A percentile compares a stretch with the other conserved stretches of the same genome.
Evolutionary conservation across 1,284 basidiomycete genomes (phyloP).

Genomic region (Trichosporon sp.): DNA sequence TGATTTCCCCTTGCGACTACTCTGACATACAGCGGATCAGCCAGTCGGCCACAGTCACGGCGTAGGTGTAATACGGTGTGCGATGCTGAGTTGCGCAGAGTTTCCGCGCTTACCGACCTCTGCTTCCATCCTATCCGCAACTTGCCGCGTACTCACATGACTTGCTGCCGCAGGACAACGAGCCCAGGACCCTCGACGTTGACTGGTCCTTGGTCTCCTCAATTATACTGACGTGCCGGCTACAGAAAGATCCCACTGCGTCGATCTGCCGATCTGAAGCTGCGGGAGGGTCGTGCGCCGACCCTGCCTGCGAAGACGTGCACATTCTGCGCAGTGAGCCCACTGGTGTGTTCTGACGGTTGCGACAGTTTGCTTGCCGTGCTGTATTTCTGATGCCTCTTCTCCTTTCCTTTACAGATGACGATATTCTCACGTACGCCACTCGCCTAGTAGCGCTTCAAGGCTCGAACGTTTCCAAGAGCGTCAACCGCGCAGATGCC

Average conservation of each 20-base stretch:
- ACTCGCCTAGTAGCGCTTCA: constrained; percentile 8
- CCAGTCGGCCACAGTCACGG: background rate
- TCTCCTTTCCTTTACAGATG: constrained; percentile 22
- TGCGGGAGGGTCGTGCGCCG: constrained; percentile 36
- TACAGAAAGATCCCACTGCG: constrained; percentile 23
- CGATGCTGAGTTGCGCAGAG: constrained; percentile 8
- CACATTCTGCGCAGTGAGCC: constrained; percentile 29
- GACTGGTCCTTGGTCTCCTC: constrained; percentile 28
- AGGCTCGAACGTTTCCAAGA: background rate
- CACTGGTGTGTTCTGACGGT: constrained; percentile 26
- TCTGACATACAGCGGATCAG: background rate
- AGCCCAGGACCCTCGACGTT: constrained; percentile 8
- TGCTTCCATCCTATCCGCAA: constrained; percentile 36
- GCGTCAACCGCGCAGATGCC: constrained; percentile 1
- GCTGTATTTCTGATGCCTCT: constrained; percentile 7
- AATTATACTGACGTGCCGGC: constrained; percentile 36
- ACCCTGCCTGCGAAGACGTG: constrained; percentile 29
- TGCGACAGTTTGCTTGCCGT: background rate
- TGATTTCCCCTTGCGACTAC: background rate
- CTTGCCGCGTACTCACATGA: constrained; percentile 12
- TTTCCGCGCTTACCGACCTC: constrained; percentile 24
- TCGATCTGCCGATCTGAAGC: constrained; percentile 34
- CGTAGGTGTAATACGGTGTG: background rate
- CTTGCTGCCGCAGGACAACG: background rate
- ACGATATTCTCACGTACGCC: constrained; percentile 33